Evolutionary conservation across 2,329 filamentous ascomycete genomes (phyloP).

Genomic region (Ophiostoma sp.): DNA sequence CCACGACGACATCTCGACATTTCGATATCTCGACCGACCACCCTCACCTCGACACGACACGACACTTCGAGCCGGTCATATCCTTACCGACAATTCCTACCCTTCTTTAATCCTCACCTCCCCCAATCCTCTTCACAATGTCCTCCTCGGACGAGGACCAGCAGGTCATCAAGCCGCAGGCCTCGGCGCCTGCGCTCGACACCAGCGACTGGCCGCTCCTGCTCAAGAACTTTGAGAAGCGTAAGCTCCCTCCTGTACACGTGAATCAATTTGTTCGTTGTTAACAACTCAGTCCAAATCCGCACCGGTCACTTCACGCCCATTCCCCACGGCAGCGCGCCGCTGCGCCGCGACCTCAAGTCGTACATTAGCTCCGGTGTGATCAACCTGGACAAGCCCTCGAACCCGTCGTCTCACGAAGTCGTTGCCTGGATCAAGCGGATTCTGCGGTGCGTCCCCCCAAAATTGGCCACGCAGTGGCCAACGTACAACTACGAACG

Average conservation of each 20-base stretch:
- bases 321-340: constrained; percentile 88
- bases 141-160: constrained; percentile 59
- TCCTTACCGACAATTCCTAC: not conserved
- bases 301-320: constrained; percentile 96
- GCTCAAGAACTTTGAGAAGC: constrained; percentile 92
- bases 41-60: not conserved
- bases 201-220: constrained; percentile 90
- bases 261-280: not conserved
- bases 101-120: not conserved
- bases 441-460: constrained; percentile 71
- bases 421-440: constrained; percentile 99
- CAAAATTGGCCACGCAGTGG: not conserved
- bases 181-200: constrained; percentile 73
- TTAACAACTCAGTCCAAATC: constrained; percentile 67
- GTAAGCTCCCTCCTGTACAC: constrained; percentile 57
- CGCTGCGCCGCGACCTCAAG: constrained; percentile 91
- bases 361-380: constrained; percentile 96
- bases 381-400: constrained; percentile 97
- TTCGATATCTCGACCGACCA: not conserved
- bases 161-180: constrained; percentile 90
- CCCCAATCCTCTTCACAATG: not conserved
- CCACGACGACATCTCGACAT: constrained; percentile 2
- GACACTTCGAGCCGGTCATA: not conserved
- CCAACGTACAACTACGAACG: not conserved
- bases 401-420: constrained; percentile 97